Evolutionary conservation across 495 filamentous ascomycete genomes (phyloP), one percentile per base, ranked within the genome.

Genomic region (Hypomontagnella submonticulosa): DNA sequence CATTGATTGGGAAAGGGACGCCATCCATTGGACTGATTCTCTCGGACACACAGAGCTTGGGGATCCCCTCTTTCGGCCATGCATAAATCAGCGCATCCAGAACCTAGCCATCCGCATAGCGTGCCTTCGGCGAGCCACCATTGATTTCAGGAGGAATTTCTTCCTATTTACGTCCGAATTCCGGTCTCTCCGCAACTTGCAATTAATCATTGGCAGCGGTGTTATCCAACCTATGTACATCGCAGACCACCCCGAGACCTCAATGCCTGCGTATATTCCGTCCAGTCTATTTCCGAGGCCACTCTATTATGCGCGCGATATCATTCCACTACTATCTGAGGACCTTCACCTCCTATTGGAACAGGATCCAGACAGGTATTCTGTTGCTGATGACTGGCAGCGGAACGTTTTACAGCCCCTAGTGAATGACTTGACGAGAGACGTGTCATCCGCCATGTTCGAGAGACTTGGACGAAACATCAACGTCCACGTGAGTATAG

Each of bases 1-100:
- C 8, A 18, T 53, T 3, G 18, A 41, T 18, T 53, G 49, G 49
- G 49, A 53, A 53, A 53, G 20, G 4, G 49, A 41, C 8, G 36
- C 12, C 13, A 15, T 53, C 36, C 19, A n/a, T n/a, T n/a, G n/a
- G n/a, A n/a, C n/a, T n/a, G n/a, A n/a, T n/a, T n/a, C n/a, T n/a
- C n/a, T n/a, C n/a, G n/a, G n/a, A n/a, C n/a, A n/a, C n/a, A n/a
- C n/a, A n/a, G n/a, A n/a, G n/a, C n/a, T n/a, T n/a, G n/a, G n/a
- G 41, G 19, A 4, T 8, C 34, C n/a, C 19, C 23, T 41, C 13
- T 2, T 9, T 15, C n/a, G 11, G 10, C 9, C 16, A 8, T 15
- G 1, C 15, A 7, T 53, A 0, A 19, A 2, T 0, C 15, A 9
- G 32, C 18, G 36, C 8, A 23, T 53, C 4, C 19, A 27, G 15